Conservation (phyloP, 345 rosid genomes). For the Citrus mangshanensis region DNA sequence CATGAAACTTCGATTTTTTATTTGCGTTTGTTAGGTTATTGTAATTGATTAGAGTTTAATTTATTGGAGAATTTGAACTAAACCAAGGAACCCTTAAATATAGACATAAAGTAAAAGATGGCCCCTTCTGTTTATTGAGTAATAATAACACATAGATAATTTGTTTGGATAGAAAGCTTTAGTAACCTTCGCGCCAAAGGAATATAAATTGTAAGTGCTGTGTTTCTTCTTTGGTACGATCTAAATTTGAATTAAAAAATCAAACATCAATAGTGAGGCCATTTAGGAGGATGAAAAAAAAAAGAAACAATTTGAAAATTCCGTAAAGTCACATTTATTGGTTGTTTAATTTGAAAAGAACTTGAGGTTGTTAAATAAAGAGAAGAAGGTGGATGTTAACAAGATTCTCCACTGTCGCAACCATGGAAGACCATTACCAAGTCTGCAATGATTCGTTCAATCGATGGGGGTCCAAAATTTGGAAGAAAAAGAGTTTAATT, state of each 20-base stretch:
- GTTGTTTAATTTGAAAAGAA: not conserved
- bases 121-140: not conserved
- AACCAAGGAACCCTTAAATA: not conserved
- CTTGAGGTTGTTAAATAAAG: not conserved
- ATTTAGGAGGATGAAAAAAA: not conserved
- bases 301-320: not conserved
- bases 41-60: not conserved
- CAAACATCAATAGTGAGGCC: not conserved
- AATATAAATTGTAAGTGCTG: slow-evolving; percentile 11
- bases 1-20: not conserved
- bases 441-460: slow-evolving; percentile 10
- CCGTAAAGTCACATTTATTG: not conserved
- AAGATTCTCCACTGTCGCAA: slow-evolving; percentile 2
- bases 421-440: slow-evolving; percentile 9
- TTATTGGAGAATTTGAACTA: not conserved
- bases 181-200: slow-evolving; percentile 20
- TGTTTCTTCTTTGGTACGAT: not conserved
- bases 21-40: not conserved
- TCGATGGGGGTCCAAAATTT: not conserved
- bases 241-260: not conserved
- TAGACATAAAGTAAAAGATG: not conserved
- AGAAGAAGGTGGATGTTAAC: not conserved
- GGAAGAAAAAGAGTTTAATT: not conserved
- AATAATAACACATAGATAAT: not conserved
- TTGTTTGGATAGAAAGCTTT: not conserved